These are phyloP conservation scores for Moesziomyces sp. DNA, from an alignment of 1,284 basidiomycete genomes.

Conservation along the genomic window DNA sequence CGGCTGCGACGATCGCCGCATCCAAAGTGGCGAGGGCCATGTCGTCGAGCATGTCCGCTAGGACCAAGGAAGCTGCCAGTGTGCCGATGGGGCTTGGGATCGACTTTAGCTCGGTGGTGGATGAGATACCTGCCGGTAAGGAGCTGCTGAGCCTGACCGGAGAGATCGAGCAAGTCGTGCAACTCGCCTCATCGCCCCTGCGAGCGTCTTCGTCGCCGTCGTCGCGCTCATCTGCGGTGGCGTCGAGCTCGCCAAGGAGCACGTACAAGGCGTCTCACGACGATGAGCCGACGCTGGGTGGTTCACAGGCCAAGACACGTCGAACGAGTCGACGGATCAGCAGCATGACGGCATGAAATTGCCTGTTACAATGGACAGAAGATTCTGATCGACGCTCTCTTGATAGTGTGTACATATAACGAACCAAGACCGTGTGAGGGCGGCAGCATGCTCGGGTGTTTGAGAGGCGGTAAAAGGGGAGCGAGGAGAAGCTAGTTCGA, in stretches of 20 bases:
- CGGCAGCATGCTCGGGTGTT: too few relatives aligned
- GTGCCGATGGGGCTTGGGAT: conserved; percentile 34
- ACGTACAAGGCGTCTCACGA: conserved; percentile 13
- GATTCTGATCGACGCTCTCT: too few relatives aligned
- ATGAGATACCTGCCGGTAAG: conserved; percentile 6
- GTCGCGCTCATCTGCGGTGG: conserved; percentile 15
- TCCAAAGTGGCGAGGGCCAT: conserved; percentile 31
- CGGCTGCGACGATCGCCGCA: conserved; percentile 21
- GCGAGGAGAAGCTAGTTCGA: too few relatives aligned
- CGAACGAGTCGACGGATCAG: conserved; percentile 30
- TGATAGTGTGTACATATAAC: too few relatives aligned
- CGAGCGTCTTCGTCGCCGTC: conserved; percentile 2
- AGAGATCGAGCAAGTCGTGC: conserved; percentile 17
- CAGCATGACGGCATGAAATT: conserved; percentile 17
- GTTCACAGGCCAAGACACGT: conserved; percentile 13
- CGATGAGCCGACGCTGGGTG: background rate
- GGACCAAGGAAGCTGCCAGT: conserved; percentile 5
- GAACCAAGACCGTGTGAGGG: too few relatives aligned
- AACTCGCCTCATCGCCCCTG: conserved; percentile 12
- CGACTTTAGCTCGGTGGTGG: conserved; percentile 22
- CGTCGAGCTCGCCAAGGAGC: conserved; percentile 19
- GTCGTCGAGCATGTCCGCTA: conserved; percentile 4
- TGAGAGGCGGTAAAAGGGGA: too few relatives aligned
- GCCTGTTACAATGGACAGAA: too few relatives aligned
- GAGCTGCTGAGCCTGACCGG: conserved; percentile 18